Evolutionary conservation across 2,329 filamentous ascomycete genomes (phyloP).

Genomic region (Claviceps sp.): DNA sequence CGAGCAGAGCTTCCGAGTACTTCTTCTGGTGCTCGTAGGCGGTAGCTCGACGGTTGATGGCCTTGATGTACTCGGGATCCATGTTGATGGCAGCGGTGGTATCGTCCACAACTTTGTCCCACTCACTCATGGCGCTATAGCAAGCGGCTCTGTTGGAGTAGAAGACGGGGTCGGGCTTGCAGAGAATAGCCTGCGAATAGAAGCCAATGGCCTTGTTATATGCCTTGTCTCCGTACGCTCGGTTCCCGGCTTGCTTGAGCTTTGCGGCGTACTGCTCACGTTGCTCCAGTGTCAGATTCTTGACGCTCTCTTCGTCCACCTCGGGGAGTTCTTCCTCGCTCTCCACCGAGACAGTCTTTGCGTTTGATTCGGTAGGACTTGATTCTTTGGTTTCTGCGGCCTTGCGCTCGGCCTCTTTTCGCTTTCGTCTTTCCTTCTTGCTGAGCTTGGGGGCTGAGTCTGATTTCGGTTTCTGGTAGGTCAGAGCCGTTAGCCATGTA

Average conservation of each 20-base stretch:
- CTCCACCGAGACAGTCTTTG: slow-evolving; percentile 41
- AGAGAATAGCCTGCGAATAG: slow-evolving; percentile 90
- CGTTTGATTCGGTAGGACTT: slow-evolving; percentile 22
- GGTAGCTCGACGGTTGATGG: slow-evolving; percentile 88
- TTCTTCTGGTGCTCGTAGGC: slow-evolving; percentile 88
- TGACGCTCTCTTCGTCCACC: slow-evolving; percentile 43
- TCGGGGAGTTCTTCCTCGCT: slow-evolving; percentile 57
- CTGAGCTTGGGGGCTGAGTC: slow-evolving; percentile 55
- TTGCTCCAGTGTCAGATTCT: slow-evolving; percentile 44
- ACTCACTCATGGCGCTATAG: slow-evolving; percentile 84
- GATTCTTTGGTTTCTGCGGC: slow-evolving; percentile 30
- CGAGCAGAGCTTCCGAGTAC: slow-evolving; percentile 87
- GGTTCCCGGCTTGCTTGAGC: slow-evolving; percentile 91
- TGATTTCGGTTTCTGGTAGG: slow-evolving; percentile 27
- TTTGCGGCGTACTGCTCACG: slow-evolving; percentile 79
- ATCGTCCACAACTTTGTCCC: slow-evolving; percentile 94
- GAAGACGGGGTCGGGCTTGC: slow-evolving; percentile 95
- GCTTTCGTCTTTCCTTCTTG: slow-evolving; percentile 83
- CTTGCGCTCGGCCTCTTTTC: slow-evolving; percentile 63
- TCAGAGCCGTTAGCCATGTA: background rate
- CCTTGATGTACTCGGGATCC: slow-evolving; percentile 94
- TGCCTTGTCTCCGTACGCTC: slow-evolving; percentile 87
- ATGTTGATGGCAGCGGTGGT: slow-evolving; percentile 89
- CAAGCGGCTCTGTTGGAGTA: slow-evolving; percentile 98
- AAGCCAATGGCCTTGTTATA: slow-evolving; percentile 89